phyloP scores from a whole-genome alignment of 1,139 yeast species.

The Blastobotrys capitulatus region DNA sequence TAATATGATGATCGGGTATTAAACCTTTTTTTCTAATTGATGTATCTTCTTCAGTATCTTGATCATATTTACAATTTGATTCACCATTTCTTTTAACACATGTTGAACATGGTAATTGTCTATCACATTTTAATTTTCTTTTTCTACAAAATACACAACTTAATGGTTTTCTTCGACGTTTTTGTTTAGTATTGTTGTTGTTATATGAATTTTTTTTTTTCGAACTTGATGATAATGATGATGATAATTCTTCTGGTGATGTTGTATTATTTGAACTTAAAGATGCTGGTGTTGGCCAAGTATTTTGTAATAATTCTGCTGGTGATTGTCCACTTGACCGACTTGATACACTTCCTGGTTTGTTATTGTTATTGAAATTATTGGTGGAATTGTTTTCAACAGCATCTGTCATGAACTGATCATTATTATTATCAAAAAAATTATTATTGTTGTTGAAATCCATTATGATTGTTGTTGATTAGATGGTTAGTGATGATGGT shows the following conservation, averaged over 20 bases:
- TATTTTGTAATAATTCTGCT: neutral
- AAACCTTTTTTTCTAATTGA: neutral
- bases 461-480: too few species aligned
- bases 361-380: neutral
- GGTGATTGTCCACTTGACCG: neutral
- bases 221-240: neutral
- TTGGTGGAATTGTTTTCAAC: too few species aligned
- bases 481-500: too few species aligned
- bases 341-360: neutral
- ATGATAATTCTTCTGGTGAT: neutral
- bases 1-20: conserved; percentile 2
- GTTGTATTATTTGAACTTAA: neutral
- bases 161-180: conserved; percentile 26
- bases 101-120: conserved; percentile 34
- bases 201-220: neutral
- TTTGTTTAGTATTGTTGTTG: conserved; percentile 1
- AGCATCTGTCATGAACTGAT: too few species aligned
- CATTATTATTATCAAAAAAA: too few species aligned
- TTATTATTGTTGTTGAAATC: too few species aligned
- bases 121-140: conserved; percentile 33
- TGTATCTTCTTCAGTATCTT: conserved; percentile 6
- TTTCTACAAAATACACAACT: conserved; percentile 32
- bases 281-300: conserved; percentile 4
- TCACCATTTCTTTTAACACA: conserved; percentile 29
- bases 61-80: conserved; percentile 11